Evolutionary conservation across 2,329 filamentous ascomycete genomes (phyloP), one percentile per base, ranked within the genome.

Genomic region (Diaporthe longicolla): DNA sequence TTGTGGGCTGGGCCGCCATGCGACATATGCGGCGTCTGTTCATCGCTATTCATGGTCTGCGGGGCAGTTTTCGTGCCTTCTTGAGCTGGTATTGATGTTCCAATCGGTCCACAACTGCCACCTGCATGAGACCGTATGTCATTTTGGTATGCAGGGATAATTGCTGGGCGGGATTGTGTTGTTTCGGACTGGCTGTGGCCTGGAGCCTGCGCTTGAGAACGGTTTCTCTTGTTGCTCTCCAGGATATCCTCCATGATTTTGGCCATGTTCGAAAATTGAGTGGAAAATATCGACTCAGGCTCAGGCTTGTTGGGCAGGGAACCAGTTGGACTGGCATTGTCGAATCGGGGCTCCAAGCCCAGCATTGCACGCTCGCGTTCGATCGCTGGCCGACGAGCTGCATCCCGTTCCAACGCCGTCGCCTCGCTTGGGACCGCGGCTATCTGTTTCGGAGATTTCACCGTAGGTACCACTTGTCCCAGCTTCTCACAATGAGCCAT

Each of bases 381-480:
- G 17, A 66, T 52, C 24, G 50, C 63, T 13, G 57, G 37, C 43
- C 50, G 55, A 6, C 59, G 48, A 50, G 29, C 54, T 17, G 68
- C 57, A 21, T 73, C 63, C 29, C 26, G 43, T n/a, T 57, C 37
- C 21, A 48, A 35, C 13, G 29, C 50, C 7, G 7, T 61, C 32
- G 24, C 55, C 32, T 75, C 52, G 13, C 37, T 43, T n/a, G 57
- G 50, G 10, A 24, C 13, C 4, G 21, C 19, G 7, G 50, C 45
- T 29, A 73, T 35, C 24, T 48, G 52, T 43, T 26, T 37, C n/a
- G 58, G 71, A 11, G 35, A 19, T n/a, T 40, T 63, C 24, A 63
- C 45, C 5, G 71, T 73, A 2, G 59, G 43, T 1, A 73, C 63
- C 3, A 75, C 73, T 29, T 75, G 74, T 40, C 59, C 48, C 52